Evolutionary conservation across 2,329 filamentous ascomycete species (phyloP), one percentile per base, ranked within the genome.

Genomic region (Microdochium trichocladiopsis): DNA sequence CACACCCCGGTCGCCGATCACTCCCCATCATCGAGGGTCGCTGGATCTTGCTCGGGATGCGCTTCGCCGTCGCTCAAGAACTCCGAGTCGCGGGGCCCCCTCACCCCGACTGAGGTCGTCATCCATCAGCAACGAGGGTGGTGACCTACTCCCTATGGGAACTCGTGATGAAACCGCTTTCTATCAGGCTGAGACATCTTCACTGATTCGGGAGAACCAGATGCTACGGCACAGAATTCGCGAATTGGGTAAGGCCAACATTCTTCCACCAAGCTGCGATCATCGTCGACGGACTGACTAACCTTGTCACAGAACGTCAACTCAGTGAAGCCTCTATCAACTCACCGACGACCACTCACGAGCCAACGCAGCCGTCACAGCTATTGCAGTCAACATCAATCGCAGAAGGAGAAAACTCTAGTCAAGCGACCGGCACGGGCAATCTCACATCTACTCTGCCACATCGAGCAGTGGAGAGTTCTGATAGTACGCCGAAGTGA

Each of bases 181-280:
- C 65, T 92, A 92, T 61, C 87, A 91, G 66, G 88, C 88, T 4
- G 88, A 93, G 69, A 90, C 87, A 1, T 86, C 90, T 68, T 90
- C 83, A 70, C 69, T 93, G 60, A 79, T 84, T 22, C 77, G 88
- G 24, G 88, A 92, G 71, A 93, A 92, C 59, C 88, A 92, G 68
- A 91, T 93, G 88, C 72, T 93, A 50, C 83, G 86, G 55, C 78
- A 85, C 64, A 78, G 88, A 49, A 88, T 91, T 54, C 77, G 85
- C 33, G 87, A 91, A 61, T 71, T 91, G 14, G 87, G 86, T 87
- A 70, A 59, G 75, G 50, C 33, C 18, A 3, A n/a, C 16, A 18
- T 22, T 36, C 48, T 6, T 16, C 28, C 28, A 31, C 11, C 9
- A 47, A 31, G 8, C 18, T 2, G 4, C 22, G 53, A 54, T 48